phyloP scores from a whole-genome alignment of 1,139 yeast genomes.

The Geotrichum cucujoidarum region DNA sequence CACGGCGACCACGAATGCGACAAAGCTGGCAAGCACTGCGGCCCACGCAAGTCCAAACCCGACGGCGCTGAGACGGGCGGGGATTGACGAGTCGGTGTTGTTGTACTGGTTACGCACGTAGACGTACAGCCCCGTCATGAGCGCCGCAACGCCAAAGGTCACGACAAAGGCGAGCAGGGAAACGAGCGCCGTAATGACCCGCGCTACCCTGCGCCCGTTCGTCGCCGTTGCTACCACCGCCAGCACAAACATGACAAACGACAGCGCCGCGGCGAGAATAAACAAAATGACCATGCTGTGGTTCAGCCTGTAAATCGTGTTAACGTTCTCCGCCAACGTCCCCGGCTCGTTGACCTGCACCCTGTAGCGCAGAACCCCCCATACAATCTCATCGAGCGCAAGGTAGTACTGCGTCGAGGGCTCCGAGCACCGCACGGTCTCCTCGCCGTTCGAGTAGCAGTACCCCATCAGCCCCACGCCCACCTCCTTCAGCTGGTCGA shows the following conservation, averaged over 20 bases:
- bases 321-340: background rate
- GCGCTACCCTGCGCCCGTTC: background rate
- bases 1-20: slow-evolving; percentile 7
- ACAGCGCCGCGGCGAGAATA: slow-evolving; percentile 2
- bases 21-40: slow-evolving; percentile 4
- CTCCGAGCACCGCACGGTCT: background rate
- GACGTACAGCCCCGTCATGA: slow-evolving; percentile 12
- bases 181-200: slow-evolving; percentile 7
- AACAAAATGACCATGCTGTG: slow-evolving; percentile 1
- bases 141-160: slow-evolving; percentile 9
- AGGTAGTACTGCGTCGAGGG: slow-evolving; percentile 8
- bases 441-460: slow-evolving; percentile 3
- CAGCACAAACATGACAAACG: background rate
- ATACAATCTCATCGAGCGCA: slow-evolving; percentile 7
- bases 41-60: slow-evolving; percentile 15
- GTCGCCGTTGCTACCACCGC: background rate
- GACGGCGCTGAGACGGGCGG: slow-evolving; percentile 5
- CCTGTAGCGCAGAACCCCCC: slow-evolving; percentile 7
- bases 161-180: slow-evolving; percentile 7
- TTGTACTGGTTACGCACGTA: slow-evolving; percentile 6
- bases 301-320: slow-evolving; percentile 9
- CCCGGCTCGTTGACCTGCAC: slow-evolving; percentile 8
- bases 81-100: background rate
- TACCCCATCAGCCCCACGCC: slow-evolving; percentile 13
- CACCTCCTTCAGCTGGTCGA: background rate